Conservation (phyloP, 2,329 filamentous ascomycete species). For the Pseudocercospora ulei region DNA sequence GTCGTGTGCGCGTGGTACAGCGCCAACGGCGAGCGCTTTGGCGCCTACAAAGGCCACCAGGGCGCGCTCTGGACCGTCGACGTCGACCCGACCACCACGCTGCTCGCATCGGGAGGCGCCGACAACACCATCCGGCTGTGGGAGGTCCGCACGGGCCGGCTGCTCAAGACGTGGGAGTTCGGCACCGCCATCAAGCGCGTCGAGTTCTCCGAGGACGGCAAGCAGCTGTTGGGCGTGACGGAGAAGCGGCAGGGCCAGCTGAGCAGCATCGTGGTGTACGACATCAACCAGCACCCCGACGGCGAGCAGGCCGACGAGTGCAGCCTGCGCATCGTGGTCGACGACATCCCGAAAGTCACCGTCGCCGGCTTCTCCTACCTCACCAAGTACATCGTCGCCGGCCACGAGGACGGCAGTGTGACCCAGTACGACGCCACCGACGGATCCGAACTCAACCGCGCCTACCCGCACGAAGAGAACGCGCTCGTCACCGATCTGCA, state of each 20-base stretch:
- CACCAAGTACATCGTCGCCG: constrained; percentile 90
- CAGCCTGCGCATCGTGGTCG: constrained; percentile 76
- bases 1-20: constrained; percentile 94
- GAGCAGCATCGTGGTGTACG: constrained; percentile 84
- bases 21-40: constrained; percentile 94
- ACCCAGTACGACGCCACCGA: constrained; percentile 87
- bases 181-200: constrained; percentile 94
- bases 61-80: constrained; percentile 99
- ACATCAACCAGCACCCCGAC: constrained; percentile 73
- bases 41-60: constrained; percentile 92
- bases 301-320: constrained; percentile 79
- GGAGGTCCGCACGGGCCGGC: constrained; percentile 86
- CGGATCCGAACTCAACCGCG: constrained; percentile 71
- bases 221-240: constrained; percentile 80
- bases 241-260: constrained; percentile 98
- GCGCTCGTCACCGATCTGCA: constrained; percentile 82
- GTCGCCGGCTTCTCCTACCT: constrained; percentile 95
- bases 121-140: constrained; percentile 97
- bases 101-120: constrained; percentile 89
- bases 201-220: constrained; percentile 92
- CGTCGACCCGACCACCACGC: constrained; percentile 79
- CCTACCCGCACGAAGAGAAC: constrained; percentile 77
- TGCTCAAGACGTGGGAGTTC: constrained; percentile 96
- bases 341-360: constrained; percentile 84
- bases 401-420: constrained; percentile 90